Conservation (phyloP, 192 early-diverging fungal genomes). For the Allomyces arbusculus region DNA sequence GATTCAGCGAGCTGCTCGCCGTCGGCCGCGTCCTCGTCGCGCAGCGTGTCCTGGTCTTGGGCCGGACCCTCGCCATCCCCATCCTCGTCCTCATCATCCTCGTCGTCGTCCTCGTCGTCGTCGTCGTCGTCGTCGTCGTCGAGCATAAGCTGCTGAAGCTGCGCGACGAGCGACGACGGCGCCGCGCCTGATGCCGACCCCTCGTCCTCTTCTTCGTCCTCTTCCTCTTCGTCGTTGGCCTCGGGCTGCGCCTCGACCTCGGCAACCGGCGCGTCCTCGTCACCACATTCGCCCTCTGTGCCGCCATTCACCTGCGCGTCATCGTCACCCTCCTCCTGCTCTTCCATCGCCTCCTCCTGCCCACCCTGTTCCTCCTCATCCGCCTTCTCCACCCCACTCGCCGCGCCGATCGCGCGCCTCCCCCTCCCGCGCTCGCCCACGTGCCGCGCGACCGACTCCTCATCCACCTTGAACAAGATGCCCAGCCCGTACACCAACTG, state of each 20-base stretch:
- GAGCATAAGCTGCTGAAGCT: not conserved
- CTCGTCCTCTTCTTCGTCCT: slow-evolving; percentile 11
- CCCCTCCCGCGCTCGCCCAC: slow-evolving; percentile 31
- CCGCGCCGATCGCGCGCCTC: slow-evolving; percentile 5
- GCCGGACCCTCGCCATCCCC: slow-evolving; percentile 29
- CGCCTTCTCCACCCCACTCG: slow-evolving; percentile 3
- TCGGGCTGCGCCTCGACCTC: slow-evolving; percentile 2
- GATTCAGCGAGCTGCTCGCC: too few species aligned
- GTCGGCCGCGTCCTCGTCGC: slow-evolving; percentile 7
- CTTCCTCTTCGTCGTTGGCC: slow-evolving; percentile 2
- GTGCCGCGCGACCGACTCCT: slow-evolving; percentile 55
- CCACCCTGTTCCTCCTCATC: slow-evolving; percentile 4
- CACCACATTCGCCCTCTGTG: not conserved
- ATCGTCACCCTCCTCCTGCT: not conserved
- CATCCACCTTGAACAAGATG: slow-evolving; percentile 76
- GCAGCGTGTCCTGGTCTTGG: slow-evolving; percentile 17
- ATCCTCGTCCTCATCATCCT: slow-evolving; percentile 10
- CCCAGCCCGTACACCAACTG: slow-evolving; percentile 94
- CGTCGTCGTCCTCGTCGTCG: slow-evolving; percentile 9
- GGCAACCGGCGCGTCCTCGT: slow-evolving; percentile 1
- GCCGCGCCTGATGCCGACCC: slow-evolving; percentile 5
- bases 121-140: slow-evolving; percentile 5
- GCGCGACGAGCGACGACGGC: not conserved
- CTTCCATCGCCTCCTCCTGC: slow-evolving; percentile 2
- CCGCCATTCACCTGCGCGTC: too few species aligned